Evolutionary conservation across 495 filamentous ascomycete species (phyloP), one percentile per base, ranked within the genome.

Genomic region (Immersiella caudata): DNA sequence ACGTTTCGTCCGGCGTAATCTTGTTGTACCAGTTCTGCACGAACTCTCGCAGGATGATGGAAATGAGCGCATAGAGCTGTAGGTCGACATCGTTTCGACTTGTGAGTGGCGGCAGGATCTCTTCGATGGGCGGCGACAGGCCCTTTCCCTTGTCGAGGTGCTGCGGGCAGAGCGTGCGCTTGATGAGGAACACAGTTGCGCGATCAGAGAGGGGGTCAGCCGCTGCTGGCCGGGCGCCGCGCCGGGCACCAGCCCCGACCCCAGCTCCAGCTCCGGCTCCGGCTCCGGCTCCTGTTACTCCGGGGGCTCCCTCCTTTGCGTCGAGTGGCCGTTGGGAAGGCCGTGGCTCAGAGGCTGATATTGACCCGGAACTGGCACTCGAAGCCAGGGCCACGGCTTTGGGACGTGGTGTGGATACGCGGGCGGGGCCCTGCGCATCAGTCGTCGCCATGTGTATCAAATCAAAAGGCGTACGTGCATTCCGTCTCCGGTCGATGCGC

Each of bases 21-120:
- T 90, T 92, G 56, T 83, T 84, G 79, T 99, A 99, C 95, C 95
- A 99, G 63, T 88, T 90, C 65, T 93, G 88, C 22, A 98, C 90
- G 76, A 92, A 93, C 68, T 97, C 94, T 71, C 90, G 87, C 60
- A 96, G 84, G 67, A 98, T 87, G 64, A 97, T 89, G 36, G 95
- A 90, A 62, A 99, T 85, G 26, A 98, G 83, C 14, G 92, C 95
- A 74, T 97, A 99, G 29, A 99, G 85, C 75, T 99, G 91, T 66
- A 93, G 79, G 73, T 99, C 95, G 66, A 97, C 87, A 66, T 93
- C 92, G 75, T 97, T 95, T 65, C 91, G 93, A 78, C 92, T 94
- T 21, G 95, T 97, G 70, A 99, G 85, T 22, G 93, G 93, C 40
- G 94, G 95, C 50, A 99, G 79, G 27, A 97, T 82, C 68, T 94